Base-by-base conservation (phyloP, 106 monocot genomes). In the Acorus gramineus region DNA sequence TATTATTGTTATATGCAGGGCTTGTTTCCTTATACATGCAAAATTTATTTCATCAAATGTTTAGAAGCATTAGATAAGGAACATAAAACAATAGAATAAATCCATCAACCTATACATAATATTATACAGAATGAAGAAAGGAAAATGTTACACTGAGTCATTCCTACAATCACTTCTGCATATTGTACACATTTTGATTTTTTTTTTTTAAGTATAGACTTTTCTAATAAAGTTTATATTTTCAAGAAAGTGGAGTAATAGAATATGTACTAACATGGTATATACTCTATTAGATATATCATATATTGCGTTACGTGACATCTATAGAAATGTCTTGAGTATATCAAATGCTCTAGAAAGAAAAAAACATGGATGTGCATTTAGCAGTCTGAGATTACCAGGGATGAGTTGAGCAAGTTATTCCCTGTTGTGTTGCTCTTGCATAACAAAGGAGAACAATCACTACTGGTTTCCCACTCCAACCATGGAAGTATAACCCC, bases 401-500 rank as follows among this genome's bases (percentile, higher is more conserved):
- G 47, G 14, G 12, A 3, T 45, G 46, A 7, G 65, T 49, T 43
- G 57, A 6, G 48, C 6, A 60, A 45, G 59, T 56, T 69, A 5
- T 61, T 71, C 14, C 66, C 51, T 6, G 28, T 46, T 5, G 9
- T 46, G 65, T 73, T 80, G 55, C 69, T 64, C 78, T 78, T 80
- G 74, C 71, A 72, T 53, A 72, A 79, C 4, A 69, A 64, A 78
- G 80, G 81, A 46, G 76, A 59, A 2, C 48, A 45, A 47, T 76
- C 84, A 72, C 63, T 80, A 66, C 73, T 82, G 28, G 88, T 86
- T 66, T 98, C 98, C 98, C 98, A 98, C 43, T 89, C 77, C 76
- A 98, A 81, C 98, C 98, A 98, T 43, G 98, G 98, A 71, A 98
- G 82, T 45, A 84, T 55, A 77, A 98, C 81, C 13, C 85, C 88